A percentile compares a stretch with the other conserved stretches of the same genome.
Evolutionary conservation across 2,329 filamentous ascomycete genomes (phyloP).

Genomic region (Ascosphaera apis): DNA sequence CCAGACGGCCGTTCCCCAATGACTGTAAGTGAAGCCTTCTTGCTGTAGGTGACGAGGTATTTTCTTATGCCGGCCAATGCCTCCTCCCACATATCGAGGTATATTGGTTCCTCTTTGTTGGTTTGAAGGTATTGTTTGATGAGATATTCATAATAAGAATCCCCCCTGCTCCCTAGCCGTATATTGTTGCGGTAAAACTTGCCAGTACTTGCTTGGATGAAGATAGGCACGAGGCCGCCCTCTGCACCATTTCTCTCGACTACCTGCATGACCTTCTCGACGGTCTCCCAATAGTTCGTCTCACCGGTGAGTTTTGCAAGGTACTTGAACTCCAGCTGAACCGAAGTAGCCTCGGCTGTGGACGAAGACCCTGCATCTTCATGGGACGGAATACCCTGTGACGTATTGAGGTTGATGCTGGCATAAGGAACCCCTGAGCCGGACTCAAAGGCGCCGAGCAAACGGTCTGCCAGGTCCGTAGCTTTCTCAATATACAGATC

Average conservation of each 20-base stretch:
- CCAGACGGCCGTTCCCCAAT: conserved; percentile 68
- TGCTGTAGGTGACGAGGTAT: conserved; percentile 74
- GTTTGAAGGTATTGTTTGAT: conserved; percentile 98
- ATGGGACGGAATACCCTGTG: conserved; percentile 57
- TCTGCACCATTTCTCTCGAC: conserved; percentile 59
- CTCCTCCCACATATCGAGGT: conserved; percentile 84
- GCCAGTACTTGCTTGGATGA: conserved; percentile 57
- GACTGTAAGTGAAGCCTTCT: conserved; percentile 59
- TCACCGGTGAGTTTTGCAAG: conserved; percentile 86
- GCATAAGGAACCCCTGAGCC: conserved; percentile 70
- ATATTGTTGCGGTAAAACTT: conserved; percentile 68
- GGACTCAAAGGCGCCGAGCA: conserved; percentile 73
- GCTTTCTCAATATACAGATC: conserved; percentile 94
- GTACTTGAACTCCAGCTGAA: conserved; percentile 96
- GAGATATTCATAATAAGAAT: conserved; percentile 97
- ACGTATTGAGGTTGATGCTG: conserved; percentile 66
- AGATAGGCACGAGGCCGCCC: conserved; percentile 81
- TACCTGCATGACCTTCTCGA: conserved; percentile 75
- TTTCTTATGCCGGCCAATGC: conserved; percentile 67
- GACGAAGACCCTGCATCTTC: conserved; percentile 71
- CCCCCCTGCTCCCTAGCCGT: conserved; percentile 74
- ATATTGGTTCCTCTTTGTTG: conserved; percentile 60
- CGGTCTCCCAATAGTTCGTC: conserved; percentile 73
- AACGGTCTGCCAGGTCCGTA: conserved; percentile 67
- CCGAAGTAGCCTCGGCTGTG: conserved; percentile 73